Conservation (phyloP, 768 basidiomycete genomes). For the Termitomyces sp. region DNA sequence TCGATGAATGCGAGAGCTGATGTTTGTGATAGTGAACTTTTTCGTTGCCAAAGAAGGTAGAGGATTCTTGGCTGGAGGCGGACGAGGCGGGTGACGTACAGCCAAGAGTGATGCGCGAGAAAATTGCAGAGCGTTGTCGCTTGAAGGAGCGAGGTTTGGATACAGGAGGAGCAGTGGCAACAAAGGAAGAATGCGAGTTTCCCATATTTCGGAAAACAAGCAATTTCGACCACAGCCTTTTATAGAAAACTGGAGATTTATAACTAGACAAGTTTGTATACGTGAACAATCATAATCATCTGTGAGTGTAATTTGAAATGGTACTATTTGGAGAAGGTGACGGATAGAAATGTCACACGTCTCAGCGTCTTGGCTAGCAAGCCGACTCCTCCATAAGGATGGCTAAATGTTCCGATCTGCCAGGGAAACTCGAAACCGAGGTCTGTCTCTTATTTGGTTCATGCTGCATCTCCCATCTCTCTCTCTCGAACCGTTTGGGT, state of each 20-base stretch:
- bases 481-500: too few relatives aligned
- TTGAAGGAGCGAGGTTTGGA: conserved; percentile 18
- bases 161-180: conserved; percentile 1
- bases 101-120: conserved; percentile 37
- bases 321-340: conserved; percentile 9
- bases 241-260: conserved; percentile 10
- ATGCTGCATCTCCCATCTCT: not conserved
- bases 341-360: conserved; percentile 17
- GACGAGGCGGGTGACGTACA: conserved; percentile 34
- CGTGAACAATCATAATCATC: conserved; percentile 11
- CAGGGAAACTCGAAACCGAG: conserved; percentile 9
- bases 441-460: not conserved
- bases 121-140: conserved; percentile 31
- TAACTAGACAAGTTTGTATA: conserved; percentile 12
- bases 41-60: conserved; percentile 30
- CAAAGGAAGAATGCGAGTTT: conserved; percentile 24
- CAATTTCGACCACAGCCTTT: not conserved
- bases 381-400: not conserved
- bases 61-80: conserved; percentile 34
- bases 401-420: conserved; percentile 10
- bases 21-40: conserved; percentile 21
- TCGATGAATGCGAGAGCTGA: conserved; percentile 19
- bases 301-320: conserved; percentile 4
- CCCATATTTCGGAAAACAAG: conserved; percentile 23
- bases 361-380: conserved; percentile 10